Evolutionary conservation across 352 stramenopile genomes (phyloP).

Genomic region (Globisporangium mamillatum): DNA sequence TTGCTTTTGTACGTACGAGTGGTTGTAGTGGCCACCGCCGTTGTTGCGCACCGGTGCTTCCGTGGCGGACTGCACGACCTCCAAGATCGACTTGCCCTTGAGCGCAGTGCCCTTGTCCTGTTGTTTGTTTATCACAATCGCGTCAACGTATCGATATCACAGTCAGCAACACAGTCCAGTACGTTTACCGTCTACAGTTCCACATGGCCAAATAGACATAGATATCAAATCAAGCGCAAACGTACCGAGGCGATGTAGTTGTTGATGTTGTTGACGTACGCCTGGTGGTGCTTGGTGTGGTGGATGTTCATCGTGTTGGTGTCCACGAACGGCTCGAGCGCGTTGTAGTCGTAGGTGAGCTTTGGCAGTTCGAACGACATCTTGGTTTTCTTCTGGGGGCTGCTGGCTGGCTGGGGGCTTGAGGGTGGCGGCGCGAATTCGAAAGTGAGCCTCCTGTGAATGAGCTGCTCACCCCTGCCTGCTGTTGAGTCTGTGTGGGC

Average conservation of each 20-base stretch:
- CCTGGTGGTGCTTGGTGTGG: slow-evolving; percentile 91
- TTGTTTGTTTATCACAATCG: not conserved
- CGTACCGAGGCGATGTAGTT: slow-evolving; percentile 71
- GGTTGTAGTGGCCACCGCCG: slow-evolving; percentile 83
- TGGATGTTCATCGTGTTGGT: slow-evolving; percentile 90
- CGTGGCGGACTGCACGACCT: slow-evolving; percentile 71
- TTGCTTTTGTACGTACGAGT: slow-evolving; percentile 38
- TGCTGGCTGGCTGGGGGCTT: slow-evolving; percentile 12
- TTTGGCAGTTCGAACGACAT: slow-evolving; percentile 83
- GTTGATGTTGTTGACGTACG: slow-evolving; percentile 91
- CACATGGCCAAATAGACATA: not conserved
- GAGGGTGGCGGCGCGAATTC: slow-evolving; percentile 30
- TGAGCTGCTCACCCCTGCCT: not conserved
- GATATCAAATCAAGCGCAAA: slow-evolving; percentile 9
- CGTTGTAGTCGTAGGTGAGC: slow-evolving; percentile 85
- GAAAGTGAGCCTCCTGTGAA: slow-evolving; percentile 23
- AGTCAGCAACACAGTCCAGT: not conserved
- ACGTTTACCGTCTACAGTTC: not conserved
- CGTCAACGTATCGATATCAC: not conserved
- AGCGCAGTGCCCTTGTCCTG: slow-evolving; percentile 69
- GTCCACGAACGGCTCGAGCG: slow-evolving; percentile 88
- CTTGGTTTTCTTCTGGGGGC: slow-evolving; percentile 7
- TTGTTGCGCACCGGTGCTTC: slow-evolving; percentile 83
- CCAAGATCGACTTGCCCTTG: slow-evolving; percentile 79
- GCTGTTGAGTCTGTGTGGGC: not conserved